Conservation (phyloP, 116 monocot genomes). For the Papilionanthe hybrid region DNA sequence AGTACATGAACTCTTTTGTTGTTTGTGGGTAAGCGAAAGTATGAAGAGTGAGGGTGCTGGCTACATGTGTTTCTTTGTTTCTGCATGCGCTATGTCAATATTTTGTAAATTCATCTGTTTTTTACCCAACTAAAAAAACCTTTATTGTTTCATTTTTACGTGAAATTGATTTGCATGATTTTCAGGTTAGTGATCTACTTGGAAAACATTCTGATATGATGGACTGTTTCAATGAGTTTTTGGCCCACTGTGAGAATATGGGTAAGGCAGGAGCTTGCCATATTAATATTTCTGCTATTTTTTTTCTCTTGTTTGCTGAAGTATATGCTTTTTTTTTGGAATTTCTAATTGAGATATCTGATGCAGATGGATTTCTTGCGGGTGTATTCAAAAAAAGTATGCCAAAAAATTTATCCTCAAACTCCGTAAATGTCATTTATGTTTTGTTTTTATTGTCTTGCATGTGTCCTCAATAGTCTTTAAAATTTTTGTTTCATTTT, state of each 20-base stretch:
- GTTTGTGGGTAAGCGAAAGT: neutral
- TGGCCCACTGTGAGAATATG: conserved; percentile 68
- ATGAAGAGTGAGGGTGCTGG: neutral
- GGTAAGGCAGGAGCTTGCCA: conserved; percentile 29
- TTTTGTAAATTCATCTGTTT: neutral
- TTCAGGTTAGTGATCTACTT: conserved; percentile 73
- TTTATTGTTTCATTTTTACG: neutral
- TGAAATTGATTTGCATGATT: neutral
- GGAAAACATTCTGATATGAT: conserved; percentile 72
- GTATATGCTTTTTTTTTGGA: neutral
- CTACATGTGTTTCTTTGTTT: neutral
- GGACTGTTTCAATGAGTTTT: conserved; percentile 81
- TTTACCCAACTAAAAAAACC: neutral
- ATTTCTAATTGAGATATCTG: conserved; percentile 19
- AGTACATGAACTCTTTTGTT: neutral
- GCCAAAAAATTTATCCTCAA: conserved; percentile 14
- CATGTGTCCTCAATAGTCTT: too few species aligned
- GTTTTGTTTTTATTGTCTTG: too few species aligned
- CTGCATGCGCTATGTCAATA: neutral
- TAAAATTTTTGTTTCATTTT: too few species aligned
- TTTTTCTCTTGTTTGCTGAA: too few species aligned
- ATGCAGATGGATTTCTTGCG: conserved; percentile 87
- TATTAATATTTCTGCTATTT: too few species aligned
- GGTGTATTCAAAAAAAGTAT: conserved; percentile 86
- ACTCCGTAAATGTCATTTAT: too few species aligned